Evolutionary conservation across 75 land plant species (phyloP).

Genomic region (Picea glauca): DNA sequence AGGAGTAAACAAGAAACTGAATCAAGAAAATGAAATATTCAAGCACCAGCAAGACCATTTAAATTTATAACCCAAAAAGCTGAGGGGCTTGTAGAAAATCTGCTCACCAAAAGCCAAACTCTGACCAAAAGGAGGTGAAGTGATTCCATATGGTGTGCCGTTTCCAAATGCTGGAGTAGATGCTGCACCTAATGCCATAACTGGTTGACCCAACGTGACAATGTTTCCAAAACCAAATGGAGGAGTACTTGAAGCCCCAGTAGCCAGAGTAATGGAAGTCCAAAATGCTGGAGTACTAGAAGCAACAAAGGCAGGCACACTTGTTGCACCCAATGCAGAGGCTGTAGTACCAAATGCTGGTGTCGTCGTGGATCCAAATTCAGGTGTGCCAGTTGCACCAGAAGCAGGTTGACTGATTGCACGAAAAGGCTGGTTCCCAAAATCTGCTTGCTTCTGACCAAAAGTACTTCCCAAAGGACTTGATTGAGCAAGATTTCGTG

Average conservation of each 20-base stretch:
- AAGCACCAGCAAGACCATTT: background rate
- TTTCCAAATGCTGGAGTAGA: slow-evolving; percentile 66
- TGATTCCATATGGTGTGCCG: slow-evolving; percentile 59
- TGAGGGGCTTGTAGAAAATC: background rate
- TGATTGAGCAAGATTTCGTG: slow-evolving; percentile 49
- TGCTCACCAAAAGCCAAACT: slow-evolving; percentile 66
- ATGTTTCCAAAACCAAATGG: slow-evolving; percentile 50
- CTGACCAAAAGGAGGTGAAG: no score
- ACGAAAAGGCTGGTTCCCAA: slow-evolving; percentile 73
- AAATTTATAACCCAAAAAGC: background rate
- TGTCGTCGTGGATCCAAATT: slow-evolving; percentile 36
- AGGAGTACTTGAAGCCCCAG: slow-evolving; percentile 47
- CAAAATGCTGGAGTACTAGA: slow-evolving; percentile 55
- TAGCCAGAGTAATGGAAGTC: slow-evolving; percentile 26
- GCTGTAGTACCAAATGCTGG: slow-evolving; percentile 27
- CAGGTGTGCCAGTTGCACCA: slow-evolving; percentile 46
- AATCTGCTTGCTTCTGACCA: slow-evolving; percentile 84
- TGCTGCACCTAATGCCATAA: slow-evolving; percentile 34
- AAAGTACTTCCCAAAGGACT: slow-evolving; percentile 83
- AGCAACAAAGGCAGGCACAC: slow-evolving; percentile 40
- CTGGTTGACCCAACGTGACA: slow-evolving; percentile 35
- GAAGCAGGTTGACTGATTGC: slow-evolving; percentile 46
- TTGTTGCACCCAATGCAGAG: slow-evolving; percentile 50
- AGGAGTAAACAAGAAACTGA: no score
- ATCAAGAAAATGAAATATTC: background rate